Evolutionary conservation across 495 filamentous ascomycete species (phyloP), one percentile per base, ranked within the genome.

Genomic region (Ramalina intermedia): DNA sequence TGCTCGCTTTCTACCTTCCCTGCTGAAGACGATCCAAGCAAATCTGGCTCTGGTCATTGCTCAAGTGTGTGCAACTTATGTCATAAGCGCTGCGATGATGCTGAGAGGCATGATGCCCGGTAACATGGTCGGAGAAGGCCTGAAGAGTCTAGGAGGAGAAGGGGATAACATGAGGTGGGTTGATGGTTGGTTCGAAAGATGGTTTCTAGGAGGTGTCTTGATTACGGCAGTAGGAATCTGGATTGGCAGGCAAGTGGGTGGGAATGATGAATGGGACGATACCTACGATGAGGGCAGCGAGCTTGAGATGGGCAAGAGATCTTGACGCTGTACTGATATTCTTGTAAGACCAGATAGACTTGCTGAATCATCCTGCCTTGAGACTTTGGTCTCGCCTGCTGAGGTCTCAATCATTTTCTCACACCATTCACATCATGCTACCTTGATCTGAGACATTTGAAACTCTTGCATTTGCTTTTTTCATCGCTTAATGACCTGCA

Each of bases 131-230:
- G 71, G 75, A 29, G 79, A 80, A 4, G 81, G 87, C 4, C 74
- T 74, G 4, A 82, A 83, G 49, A 82, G 78, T n/a, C 65, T 90
- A 29, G 76, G 76, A 26, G 80, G 79, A 29, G 80, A 79, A 9
- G 79, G 85, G 57, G 73, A 76, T 7, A 64, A 59, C 12, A 85
- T 87, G 52, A 41, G 36, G n/a, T 60, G 57, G 57, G 81, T 84
- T n/a, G 85, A 88, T 53, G 64, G 76, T n/a, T 90, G 85, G 85
- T 91, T 90, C 59, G 85, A 89, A 57, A 76, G 74, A 20, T 84
- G 85, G 79, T 91, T 90, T 55, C 61, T 88, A 23, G 54, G 73
- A 3, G 78, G 78, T 6, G 79, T 76, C 42, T 67, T 63, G 0
- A 58, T 70, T 14, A 88, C 85, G 14, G 77, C 71, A 16, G 59